These are phyloP conservation scores for Colletotrichum caudatum DNA, from an alignment of 2,329 filamentous ascomycete genomes.

Conservation along the genomic window DNA sequence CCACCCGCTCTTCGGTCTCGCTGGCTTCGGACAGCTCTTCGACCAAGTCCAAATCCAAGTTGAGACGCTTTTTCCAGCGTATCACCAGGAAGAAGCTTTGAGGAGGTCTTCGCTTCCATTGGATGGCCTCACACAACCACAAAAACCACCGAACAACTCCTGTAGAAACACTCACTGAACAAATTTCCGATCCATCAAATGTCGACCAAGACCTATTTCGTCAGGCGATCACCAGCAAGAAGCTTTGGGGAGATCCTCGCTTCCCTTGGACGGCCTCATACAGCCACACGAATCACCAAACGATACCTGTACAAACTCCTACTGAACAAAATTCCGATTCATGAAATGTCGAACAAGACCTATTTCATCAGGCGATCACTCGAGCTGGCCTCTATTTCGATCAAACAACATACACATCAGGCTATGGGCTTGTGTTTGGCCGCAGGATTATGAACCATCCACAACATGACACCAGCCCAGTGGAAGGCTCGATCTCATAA, in stretches of 20 bases:
- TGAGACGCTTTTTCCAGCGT: conserved; percentile 8
- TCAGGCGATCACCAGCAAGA: not conserved
- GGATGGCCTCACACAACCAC: not conserved
- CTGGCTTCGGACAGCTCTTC: not conserved
- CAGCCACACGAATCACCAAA: not conserved
- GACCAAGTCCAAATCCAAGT: not conserved
- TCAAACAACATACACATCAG: not conserved
- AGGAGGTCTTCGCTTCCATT: not conserved
- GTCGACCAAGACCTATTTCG: not conserved
- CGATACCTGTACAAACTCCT: not conserved
- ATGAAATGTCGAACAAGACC: not conserved
- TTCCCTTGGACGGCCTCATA: not conserved
- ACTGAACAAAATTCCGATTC: not conserved
- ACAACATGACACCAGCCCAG: not conserved
- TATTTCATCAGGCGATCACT: not conserved
- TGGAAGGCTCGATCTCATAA: conserved; percentile 2
- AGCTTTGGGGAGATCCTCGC: not conserved
- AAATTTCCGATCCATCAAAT: not conserved
- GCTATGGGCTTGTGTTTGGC: not conserved
- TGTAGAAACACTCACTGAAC: not conserved
- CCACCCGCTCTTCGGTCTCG: not conserved
- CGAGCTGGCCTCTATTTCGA: not conserved
- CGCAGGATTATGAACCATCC: not conserved
- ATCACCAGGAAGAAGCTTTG: conserved; percentile 8
- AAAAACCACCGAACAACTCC: not conserved